Evolutionary conservation across 1,284 basidiomycete species (phyloP).

Genomic region (Microbotryomycetes sp.): DNA sequence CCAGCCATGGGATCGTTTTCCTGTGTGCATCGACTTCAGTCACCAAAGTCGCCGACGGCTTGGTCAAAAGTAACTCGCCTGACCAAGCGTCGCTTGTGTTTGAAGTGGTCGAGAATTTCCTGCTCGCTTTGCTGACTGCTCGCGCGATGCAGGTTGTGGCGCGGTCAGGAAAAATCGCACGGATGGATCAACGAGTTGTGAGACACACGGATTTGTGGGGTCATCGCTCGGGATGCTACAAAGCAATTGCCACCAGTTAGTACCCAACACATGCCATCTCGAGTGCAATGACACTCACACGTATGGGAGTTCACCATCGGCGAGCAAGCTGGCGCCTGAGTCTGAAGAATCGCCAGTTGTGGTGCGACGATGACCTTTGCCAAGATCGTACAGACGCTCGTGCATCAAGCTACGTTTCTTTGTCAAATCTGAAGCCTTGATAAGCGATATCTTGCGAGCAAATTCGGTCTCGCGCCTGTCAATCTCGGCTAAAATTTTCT

Average conservation of each 20-base stretch:
- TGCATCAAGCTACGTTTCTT: not conserved
- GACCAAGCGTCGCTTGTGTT: not conserved
- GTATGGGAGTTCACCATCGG: not conserved
- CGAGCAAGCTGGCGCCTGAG: not conserved
- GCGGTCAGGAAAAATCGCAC: no score
- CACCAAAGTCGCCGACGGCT: no score
- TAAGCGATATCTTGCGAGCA: not conserved
- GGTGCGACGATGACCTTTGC: not conserved
- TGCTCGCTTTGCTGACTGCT: not conserved
- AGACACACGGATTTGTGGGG: no score
- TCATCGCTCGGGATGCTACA: not conserved
- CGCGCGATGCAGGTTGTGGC: no score
- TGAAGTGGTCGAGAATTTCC: not conserved
- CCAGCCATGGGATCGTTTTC: not conserved
- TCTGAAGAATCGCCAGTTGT: not conserved
- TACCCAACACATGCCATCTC: no score
- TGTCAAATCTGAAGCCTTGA: not conserved
- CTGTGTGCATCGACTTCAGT: no score
- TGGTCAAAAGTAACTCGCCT: no score
- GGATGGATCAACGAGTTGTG: no score
- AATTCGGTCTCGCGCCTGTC: not conserved
- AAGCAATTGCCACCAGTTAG: no score
- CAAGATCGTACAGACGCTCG: not conserved
- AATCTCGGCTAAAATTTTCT: not conserved
- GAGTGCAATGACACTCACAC: no score